Conservation (phyloP, 2,329 filamentous ascomycete species). For the Emergomyces pasteurianus region DNA sequence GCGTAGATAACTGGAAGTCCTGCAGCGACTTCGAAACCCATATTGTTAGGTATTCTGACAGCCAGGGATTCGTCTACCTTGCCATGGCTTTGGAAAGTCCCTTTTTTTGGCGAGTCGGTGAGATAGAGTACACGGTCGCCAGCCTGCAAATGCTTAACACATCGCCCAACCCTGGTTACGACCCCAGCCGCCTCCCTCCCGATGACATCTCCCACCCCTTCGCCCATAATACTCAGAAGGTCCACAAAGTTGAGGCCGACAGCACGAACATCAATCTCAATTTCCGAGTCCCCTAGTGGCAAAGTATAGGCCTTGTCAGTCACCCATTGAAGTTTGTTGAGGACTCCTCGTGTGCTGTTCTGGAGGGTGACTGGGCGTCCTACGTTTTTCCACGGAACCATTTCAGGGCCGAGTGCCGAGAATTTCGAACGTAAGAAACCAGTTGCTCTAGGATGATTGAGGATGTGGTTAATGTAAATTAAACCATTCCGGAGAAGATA, state of each 20-base stretch:
- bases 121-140: constrained; percentile 26
- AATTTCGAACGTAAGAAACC: constrained; percentile 10
- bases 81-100: constrained; percentile 11
- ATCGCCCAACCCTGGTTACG: constrained; percentile 14
- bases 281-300: constrained; percentile 13
- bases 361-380: constrained; percentile 12
- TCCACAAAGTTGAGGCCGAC: constrained; percentile 18
- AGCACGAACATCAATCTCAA: constrained; percentile 4
- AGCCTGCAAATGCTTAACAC: constrained; percentile 13
- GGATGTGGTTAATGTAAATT: constrained; percentile 15
- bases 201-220: constrained; percentile 17
- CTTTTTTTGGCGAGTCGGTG: constrained; percentile 3
- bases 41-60: constrained; percentile 9
- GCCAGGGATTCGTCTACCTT: constrained; percentile 6
- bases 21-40: constrained; percentile 14
- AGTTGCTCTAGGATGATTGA: constrained; percentile 12
- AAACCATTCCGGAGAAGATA: constrained; percentile 12
- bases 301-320: constrained; percentile 10
- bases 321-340: constrained; percentile 14
- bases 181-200: constrained; percentile 26
- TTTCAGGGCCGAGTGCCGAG: constrained; percentile 8
- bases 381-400: constrained; percentile 6
- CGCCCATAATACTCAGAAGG: constrained; percentile 21
- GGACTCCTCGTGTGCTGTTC: constrained; percentile 10
- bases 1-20: constrained; percentile 12